Evolutionary conservation across 2,329 filamentous ascomycete genomes (phyloP).

Genomic region (Nakataea oryzae): DNA sequence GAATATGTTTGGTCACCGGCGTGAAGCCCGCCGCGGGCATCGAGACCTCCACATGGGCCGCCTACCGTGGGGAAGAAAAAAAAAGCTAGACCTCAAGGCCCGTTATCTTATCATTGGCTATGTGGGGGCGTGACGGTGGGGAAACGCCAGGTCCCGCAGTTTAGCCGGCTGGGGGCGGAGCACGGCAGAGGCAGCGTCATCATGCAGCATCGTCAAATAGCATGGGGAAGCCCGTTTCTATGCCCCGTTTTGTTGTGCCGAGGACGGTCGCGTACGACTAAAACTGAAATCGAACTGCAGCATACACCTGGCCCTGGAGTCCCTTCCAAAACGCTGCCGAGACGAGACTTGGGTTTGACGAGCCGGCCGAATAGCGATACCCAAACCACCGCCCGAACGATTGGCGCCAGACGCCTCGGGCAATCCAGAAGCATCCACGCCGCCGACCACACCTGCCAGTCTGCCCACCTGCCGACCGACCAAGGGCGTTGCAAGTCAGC

Average conservation of each 20-base stretch:
- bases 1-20: too few relatives aligned
- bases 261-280: not conserved
- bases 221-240: not conserved
- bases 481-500: not conserved
- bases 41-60: too few relatives aligned
- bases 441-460: not conserved
- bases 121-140: not conserved
- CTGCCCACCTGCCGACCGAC: not conserved
- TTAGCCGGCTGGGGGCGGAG: not conserved
- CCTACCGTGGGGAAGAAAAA: not conserved
- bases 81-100: not conserved
- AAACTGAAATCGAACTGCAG: not conserved
- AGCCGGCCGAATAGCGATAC: not conserved
- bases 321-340: not conserved
- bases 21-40: not conserved
- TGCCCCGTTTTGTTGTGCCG: too few relatives aligned
- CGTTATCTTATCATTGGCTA: not conserved
- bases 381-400: not conserved
- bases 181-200: not conserved
- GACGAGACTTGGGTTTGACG: not conserved
- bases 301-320: not conserved
- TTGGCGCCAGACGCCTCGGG: not conserved
- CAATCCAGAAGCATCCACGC: not conserved
- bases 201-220: not conserved
- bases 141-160: not conserved